Evolutionary conservation across 495 filamentous ascomycete species (phyloP), one percentile per base, ranked within the genome.

Genomic region (Cercophora newfieldiana): DNA sequence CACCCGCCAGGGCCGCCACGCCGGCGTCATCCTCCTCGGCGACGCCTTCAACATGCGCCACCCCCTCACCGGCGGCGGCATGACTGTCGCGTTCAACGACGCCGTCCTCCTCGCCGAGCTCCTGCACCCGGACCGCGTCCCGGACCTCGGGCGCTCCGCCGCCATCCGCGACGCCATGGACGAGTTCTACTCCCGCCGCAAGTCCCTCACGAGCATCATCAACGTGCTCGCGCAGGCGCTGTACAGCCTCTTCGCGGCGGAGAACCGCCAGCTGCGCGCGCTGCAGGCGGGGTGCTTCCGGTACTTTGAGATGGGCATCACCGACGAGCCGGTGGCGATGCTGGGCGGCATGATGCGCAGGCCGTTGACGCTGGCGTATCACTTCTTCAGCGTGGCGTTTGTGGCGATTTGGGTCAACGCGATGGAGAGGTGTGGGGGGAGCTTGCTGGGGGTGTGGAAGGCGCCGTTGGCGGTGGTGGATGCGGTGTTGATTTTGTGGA

Each of bases 11-110:
- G 86, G 88, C 67, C 85, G 83, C 51, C 85, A 88, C 2, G 86
- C 88, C 0, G 95, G 95, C 12, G 79, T 97, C 66, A 80, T 96
- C 37, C 79, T 99, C 29, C 80, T 97, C 21, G 94, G 94, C 63
- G 94, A 97, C 77, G 94, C 94, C 7, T 88, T 94, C 80, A 97
- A 97, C 79, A 97, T 97, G 94, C 91, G 94, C 4, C 94, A 97
- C 79, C 94, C 94, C 0, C 80, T 97, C 14, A 97, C 94, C 0
- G 94, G 94, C 60, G 94, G 94, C 69, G 94, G 94, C 68, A 97
- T 97, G 94, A 97, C 94, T 0, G 94, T 97, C 0, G 94, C 91
- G 3, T 88, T 97, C 72, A 93, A 91, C 72, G 94, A 97, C 75
- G 94, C 89, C 1, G 85, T 92, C 7, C 76, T 94, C 0, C 81